phyloP scores from a whole-genome alignment of 2,329 filamentous ascomycete species.

The Fusarium sp. region DNA sequence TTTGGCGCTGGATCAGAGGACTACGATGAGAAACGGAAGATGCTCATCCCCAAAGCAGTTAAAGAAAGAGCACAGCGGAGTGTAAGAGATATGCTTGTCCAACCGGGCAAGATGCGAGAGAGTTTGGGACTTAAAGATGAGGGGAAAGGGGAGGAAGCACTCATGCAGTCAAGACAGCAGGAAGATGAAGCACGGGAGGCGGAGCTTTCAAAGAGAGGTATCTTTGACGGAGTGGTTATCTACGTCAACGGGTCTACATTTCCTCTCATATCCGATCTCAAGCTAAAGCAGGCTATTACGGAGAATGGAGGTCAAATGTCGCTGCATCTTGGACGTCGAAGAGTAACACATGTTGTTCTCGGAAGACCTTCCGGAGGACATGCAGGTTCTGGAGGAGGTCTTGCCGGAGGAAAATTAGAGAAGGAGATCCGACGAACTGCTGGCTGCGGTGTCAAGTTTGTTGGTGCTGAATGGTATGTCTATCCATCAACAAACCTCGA shows the following conservation, averaged over 20 bases:
- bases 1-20: conserved; percentile 72
- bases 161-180: conserved; percentile 50
- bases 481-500: background rate
- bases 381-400: conserved; percentile 74
- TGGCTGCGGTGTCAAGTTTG: conserved; percentile 79
- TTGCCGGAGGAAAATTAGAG: conserved; percentile 82
- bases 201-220: conserved; percentile 49
- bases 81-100: conserved; percentile 65
- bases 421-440: conserved; percentile 77
- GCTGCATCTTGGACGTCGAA: conserved; percentile 75
- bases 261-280: conserved; percentile 85
- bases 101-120: conserved; percentile 57
- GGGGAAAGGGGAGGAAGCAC: conserved; percentile 40
- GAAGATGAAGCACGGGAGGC: conserved; percentile 63
- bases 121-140: conserved; percentile 20
- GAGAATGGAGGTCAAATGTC: conserved; percentile 79
- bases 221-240: conserved; percentile 79
- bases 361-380: conserved; percentile 65
- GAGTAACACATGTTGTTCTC: conserved; percentile 88
- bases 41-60: conserved; percentile 57
- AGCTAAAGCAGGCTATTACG: conserved; percentile 80
- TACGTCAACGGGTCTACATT: conserved; percentile 91
- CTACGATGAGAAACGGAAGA: conserved; percentile 59
- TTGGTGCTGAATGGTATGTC: conserved; percentile 79
- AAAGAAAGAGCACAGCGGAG: conserved; percentile 55